A percentile compares a stretch with the other conserved stretches of the same genome.
Conservation (phyloP, 768 basidiomycete species). For the Agaricus subrufescens region DNA sequence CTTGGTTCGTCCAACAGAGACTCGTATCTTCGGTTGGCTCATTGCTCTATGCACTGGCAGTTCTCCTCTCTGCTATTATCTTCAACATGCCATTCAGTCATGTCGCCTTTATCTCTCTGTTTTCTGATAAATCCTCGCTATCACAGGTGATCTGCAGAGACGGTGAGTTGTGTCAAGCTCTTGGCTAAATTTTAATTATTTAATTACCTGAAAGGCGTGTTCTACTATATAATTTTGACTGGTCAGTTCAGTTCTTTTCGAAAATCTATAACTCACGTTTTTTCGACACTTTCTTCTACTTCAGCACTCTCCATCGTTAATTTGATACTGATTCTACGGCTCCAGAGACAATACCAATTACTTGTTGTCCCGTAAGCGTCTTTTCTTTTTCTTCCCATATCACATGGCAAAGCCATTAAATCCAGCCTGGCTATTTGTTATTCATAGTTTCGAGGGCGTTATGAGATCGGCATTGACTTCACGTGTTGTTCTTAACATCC, state of each 20-base stretch:
- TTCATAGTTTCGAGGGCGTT: not conserved
- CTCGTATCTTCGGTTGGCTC: not conserved
- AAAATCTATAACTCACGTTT: not conserved
- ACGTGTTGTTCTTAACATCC: constrained; percentile 5
- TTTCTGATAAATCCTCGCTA: not conserved
- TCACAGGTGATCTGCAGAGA: constrained; percentile 1
- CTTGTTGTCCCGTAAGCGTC: not conserved
- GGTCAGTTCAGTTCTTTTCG: not conserved
- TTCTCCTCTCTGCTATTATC: not conserved
- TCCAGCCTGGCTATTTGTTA: not conserved
- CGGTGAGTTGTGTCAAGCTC: not conserved
- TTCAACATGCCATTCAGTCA: not conserved
- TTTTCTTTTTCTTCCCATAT: too few relatives aligned
- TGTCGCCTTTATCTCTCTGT: not conserved
- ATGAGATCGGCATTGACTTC: not conserved
- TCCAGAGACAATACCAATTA: not conserved
- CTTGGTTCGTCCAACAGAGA: not conserved
- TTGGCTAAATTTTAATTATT: not conserved
- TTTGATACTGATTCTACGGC: not conserved
- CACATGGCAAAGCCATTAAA: not conserved
- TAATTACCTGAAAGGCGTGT: not conserved
- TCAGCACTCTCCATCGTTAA: constrained; percentile 5
- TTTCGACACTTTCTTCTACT: too few relatives aligned
- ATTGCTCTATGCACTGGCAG: not conserved
- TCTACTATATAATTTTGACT: not conserved